Percentiles rank a stretch among this genome's conserved stretches.
Conservation (phyloP, 148 eudicot genomes). For the Rhododendron mucronatum region DNA sequence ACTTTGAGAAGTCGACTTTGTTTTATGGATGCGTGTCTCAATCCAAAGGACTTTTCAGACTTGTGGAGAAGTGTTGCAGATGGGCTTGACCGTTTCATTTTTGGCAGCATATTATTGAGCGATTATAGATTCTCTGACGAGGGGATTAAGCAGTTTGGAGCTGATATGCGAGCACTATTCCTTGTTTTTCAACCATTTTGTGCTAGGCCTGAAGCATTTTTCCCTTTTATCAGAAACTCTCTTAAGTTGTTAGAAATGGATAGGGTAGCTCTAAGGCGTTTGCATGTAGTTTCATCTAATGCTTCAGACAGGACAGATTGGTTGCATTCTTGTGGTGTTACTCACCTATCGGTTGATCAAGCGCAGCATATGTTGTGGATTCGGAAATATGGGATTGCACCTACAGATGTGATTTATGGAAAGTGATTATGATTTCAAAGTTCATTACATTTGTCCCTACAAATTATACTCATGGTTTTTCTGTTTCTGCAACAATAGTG, state of each 20-base stretch:
- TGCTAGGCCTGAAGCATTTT: slow-evolving; percentile 50
- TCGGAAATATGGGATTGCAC: slow-evolving; percentile 5
- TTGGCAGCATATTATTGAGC: slow-evolving; percentile 26
- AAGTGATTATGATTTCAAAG: neutral
- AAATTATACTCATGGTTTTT: neutral
- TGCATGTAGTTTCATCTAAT: neutral
- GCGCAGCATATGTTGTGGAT: slow-evolving; percentile 29
- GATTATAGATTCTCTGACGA: slow-evolving; percentile 24
- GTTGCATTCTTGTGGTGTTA: slow-evolving; percentile 16
- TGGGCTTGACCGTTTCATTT: slow-evolving; percentile 44
- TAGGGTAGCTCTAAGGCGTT: slow-evolving; percentile 17
- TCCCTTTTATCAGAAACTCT: slow-evolving; percentile 36
- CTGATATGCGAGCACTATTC: slow-evolving; percentile 39
- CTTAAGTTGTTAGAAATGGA: slow-evolving; percentile 32
- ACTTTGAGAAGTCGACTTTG: slow-evolving; percentile 33
- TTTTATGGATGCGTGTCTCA: slow-evolving; percentile 27
- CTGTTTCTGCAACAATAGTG: neutral
- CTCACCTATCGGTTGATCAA: slow-evolving; percentile 31
- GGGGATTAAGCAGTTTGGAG: slow-evolving; percentile 27
- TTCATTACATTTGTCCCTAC: neutral
- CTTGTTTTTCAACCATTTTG: slow-evolving; percentile 40
- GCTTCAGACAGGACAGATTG: neutral
- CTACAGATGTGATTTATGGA: neutral
- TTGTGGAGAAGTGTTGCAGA: slow-evolving; percentile 53
- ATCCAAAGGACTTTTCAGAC: slow-evolving; percentile 41